Evolutionary conservation across 208 protist species (phyloP), one percentile per base, ranked within the genome.

Genomic region (Novymonas esmeraldas): DNA sequence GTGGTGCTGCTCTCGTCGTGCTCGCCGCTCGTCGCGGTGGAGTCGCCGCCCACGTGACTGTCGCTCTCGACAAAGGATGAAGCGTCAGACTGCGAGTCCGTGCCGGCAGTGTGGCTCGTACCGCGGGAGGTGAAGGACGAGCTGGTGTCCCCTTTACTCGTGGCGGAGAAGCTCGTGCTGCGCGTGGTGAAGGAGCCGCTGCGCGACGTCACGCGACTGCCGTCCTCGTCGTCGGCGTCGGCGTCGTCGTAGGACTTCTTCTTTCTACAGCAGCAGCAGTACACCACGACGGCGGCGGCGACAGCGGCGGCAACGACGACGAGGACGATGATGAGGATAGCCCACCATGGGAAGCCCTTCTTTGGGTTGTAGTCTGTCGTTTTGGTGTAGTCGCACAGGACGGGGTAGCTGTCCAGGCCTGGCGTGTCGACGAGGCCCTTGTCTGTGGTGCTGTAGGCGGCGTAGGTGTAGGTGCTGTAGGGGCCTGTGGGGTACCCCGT

Each of bases 261-360:
- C 51, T 55, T 65, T n/a, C 16, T 26, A 34, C 68, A 50, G 24
- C 57, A 73, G 59, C 48, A 61, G 59, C 59, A 73, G 20, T 20
- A 13, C 18, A 62, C 41, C 9, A 51, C 28, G 7, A 49, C n/a
- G 18, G 49, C 20, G 33, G 55, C 42, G 22, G 48, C 51, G 24
- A 20, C 59, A 26, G 39, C 34, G 24, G 59, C 22, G 9, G 20
- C 63, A 28, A 67, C 68, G 33, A 16, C 34, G 34, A 31, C 44
- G 22, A 46, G 42, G 26, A 62, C 51, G 28, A 62, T 20, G 68
- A 73, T 65, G 44, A 73, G 49, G 29, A 62, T 65, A 29, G 7
- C 42, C 59, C 59, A 65, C 68, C 68, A 73, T 16, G 58, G 42
- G n/a, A 61, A 33, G 45, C 3, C n/a, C 48, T 52, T 57, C 9